These are phyloP conservation scores for Globisporangium sylvaticum DNA, from an alignment of 352 stramenopile species.

Conservation along the genomic window DNA sequence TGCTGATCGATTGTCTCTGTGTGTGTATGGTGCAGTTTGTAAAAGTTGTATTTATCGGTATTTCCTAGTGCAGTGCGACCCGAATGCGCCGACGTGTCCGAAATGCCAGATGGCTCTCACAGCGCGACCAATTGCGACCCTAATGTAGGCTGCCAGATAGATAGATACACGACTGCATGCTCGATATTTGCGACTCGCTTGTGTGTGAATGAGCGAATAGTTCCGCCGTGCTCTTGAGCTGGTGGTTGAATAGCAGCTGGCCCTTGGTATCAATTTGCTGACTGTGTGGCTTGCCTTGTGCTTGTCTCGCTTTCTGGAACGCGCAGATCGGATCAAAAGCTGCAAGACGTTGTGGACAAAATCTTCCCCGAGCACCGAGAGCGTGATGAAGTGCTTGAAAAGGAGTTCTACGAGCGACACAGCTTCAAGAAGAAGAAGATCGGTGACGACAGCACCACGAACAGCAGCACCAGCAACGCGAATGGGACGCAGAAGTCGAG, in stretches of 20 bases:
- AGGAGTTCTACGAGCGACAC: slow-evolving; percentile 61
- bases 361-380: slow-evolving; percentile 69
- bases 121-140: slow-evolving; percentile 48
- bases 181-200: not conserved
- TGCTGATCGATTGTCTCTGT: not conserved
- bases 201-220: not conserved
- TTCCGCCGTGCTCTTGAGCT: not conserved
- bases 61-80: slow-evolving; percentile 58
- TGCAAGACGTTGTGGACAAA: slow-evolving; percentile 71
- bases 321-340: slow-evolving; percentile 60
- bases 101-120: slow-evolving; percentile 56
- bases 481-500: not conserved
- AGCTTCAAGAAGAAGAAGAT: slow-evolving; percentile 33
- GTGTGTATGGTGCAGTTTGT: slow-evolving; percentile 42
- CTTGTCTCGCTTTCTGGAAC: not conserved
- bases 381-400: slow-evolving; percentile 39
- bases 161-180: not conserved
- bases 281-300: not conserved
- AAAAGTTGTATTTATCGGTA: slow-evolving; percentile 85
- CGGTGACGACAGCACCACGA: not conserved
- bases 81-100: slow-evolving; percentile 41
- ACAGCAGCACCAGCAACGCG: not conserved
- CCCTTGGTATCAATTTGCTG: not conserved
- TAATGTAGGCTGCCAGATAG: slow-evolving; percentile 41
- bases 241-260: not conserved